These are phyloP conservation scores for Juncus inflexus DNA, from an alignment of 176 grass and related monocot species.

Conservation along the genomic window DNA sequence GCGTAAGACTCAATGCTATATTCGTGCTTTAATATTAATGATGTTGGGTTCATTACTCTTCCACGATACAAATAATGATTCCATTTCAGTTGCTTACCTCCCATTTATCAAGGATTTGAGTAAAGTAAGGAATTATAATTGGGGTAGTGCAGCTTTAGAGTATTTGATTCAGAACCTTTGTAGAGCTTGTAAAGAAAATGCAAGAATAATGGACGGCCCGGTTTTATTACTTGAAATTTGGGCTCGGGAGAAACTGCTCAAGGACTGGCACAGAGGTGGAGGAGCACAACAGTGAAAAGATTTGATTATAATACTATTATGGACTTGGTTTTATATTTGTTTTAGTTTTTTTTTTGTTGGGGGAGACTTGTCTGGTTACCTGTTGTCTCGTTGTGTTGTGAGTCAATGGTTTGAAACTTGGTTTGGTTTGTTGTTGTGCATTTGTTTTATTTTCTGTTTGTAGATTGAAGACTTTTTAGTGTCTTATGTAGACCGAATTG, in stretches of 20 bases:
- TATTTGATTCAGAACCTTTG: constrained; percentile 17
- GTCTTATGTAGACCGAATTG: too few relatives aligned
- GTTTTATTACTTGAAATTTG: constrained; percentile 16
- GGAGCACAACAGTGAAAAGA: neutral
- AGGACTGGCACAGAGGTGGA: constrained; percentile 5
- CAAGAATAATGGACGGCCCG: constrained; percentile 3
- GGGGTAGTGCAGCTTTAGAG: neutral
- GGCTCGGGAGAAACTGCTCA: constrained; percentile 8
- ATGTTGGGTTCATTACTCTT: constrained; percentile 18
- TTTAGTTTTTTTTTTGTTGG: neutral
- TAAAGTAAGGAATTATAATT: constrained; percentile 15
- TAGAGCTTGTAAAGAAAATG: constrained; percentile 19
- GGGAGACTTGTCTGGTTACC: neutral
- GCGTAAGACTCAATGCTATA: neutral
- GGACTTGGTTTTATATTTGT: neutral
- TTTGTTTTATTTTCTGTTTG: neutral
- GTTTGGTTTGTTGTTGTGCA: too few relatives aligned
- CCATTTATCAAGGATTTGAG: constrained; percentile 17
- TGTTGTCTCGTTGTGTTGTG: neutral
- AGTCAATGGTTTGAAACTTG: neutral
- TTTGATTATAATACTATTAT: neutral
- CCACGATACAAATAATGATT: constrained; percentile 9
- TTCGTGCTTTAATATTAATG: constrained; percentile 23
- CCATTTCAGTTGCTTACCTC: constrained; percentile 16
- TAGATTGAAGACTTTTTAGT: too few relatives aligned